Base-by-base conservation (phyloP, 106 monocot species). In the Agapanthus africanus region DNA sequence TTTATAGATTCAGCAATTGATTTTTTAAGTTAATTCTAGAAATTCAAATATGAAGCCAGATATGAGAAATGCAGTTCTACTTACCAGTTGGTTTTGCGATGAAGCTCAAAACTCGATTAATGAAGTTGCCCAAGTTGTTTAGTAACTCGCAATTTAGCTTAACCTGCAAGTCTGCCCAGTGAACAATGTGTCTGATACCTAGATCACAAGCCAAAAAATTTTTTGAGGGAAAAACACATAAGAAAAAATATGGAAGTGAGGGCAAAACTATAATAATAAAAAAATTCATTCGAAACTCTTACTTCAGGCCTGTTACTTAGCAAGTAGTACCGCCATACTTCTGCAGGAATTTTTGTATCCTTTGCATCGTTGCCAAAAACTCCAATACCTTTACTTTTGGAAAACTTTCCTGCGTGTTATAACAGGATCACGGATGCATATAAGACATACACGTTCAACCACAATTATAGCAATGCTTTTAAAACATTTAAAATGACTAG, bases 321-420 rank as follows among this genome's bases (percentile, higher is more conserved):
- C 73, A 95, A 81, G 74, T 95, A 95, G 73, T 95, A 95, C 35
- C 94, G 74, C 94, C 94, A 95, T 34, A 95, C 94, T 85, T 95
- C 94, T 40, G 83, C 2, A 50, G 94, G 91, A 78, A 95, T 91
- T 4, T 86, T 80, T 63, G 94, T 88, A 63, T 86, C 88, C 59
- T 95, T 91, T 37, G 94, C 94, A 67, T 95, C 94, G 75, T 91
- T 95, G 42, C 94, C 94, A 91, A 95, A 95, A 54, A 95, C 85
- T 52, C 94, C 94, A 71, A 91, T 72, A 56, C 94, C 94, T 32
- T 95, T 91, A 49, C 90, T 95, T 73, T 95, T 95, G 2, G 94
- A 95, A 31, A 95, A 95, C 51, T 95, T 95, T 54, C 94, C 94
- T 95, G 74, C 50, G 76, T 11, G n/a, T n/a, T n/a, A n/a, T n/a